Evolutionary conservation across 202 grass and related monocot species (phyloP).

Genomic region (Schoenoplectus triqueter): DNA sequence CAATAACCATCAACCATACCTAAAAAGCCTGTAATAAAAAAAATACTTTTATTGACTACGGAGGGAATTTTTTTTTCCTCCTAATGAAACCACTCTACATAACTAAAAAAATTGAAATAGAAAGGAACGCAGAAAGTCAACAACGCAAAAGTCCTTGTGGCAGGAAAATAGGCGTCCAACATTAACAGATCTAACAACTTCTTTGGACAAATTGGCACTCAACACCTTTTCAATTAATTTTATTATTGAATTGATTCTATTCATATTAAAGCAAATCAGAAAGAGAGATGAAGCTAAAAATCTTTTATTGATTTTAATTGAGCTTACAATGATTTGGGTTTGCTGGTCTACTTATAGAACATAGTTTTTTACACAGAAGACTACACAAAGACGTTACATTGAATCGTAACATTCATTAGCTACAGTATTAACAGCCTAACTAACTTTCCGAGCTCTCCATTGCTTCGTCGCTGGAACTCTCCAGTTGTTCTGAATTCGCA

Average conservation of each 20-base stretch:
- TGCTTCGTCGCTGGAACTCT: too few species aligned
- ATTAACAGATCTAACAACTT: conserved; percentile 15
- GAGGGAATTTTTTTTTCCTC: background rate
- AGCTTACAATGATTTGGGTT: too few species aligned
- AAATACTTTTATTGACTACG: background rate
- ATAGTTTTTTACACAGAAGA: too few species aligned
- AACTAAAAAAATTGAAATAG: conserved; percentile 1
- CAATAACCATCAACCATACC: background rate
- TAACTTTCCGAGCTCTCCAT: too few species aligned
- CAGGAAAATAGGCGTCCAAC: background rate
- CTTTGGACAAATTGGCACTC: conserved; percentile 8
- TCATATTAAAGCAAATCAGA: too few species aligned
- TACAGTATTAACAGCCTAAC: too few species aligned
- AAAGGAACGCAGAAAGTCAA: background rate
- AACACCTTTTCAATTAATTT: background rate
- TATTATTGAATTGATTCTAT: background rate
- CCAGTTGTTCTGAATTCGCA: too few species aligned
- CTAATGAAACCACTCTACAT: background rate
- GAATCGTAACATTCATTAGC: too few species aligned
- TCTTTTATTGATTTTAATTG: too few species aligned
- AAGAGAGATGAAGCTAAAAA: too few species aligned
- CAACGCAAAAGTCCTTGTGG: background rate
- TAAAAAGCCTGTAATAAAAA: conserved; percentile 2
- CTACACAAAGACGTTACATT: too few species aligned
- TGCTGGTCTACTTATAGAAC: too few species aligned